Evolutionary conservation across 805 yeast species (phyloP).

Genomic region (Candida oleophila): DNA sequence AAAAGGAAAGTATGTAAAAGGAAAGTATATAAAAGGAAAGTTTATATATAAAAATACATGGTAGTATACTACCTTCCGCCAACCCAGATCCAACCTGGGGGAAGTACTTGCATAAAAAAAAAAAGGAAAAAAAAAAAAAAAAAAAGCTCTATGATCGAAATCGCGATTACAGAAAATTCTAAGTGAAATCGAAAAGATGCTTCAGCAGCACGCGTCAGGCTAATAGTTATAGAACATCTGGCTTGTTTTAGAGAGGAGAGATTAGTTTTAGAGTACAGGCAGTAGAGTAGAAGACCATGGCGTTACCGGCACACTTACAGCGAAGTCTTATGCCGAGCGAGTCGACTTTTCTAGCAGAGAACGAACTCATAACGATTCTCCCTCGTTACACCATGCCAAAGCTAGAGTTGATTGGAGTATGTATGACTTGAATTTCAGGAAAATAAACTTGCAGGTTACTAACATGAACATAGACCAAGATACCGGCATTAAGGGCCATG

Average conservation of each 20-base stretch:
- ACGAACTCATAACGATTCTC: conserved; percentile 67
- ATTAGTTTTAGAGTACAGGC: too few relatives aligned
- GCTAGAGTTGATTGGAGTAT: conserved; percentile 62
- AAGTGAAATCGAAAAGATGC: too few relatives aligned
- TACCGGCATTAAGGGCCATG: conserved; percentile 66
- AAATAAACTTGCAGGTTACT: conserved; percentile 5
- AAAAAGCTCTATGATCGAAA: too few relatives aligned
- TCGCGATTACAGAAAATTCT: too few relatives aligned
- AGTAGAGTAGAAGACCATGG: conserved; percentile 41
- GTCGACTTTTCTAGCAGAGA: conserved; percentile 81
- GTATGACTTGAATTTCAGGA: conserved; percentile 16
- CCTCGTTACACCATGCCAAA: conserved; percentile 73
- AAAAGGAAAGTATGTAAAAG: not conserved
- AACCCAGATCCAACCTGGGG: too few relatives aligned
- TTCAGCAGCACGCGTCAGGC: not conserved
- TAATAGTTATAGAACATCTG: not conserved
- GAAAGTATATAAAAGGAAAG: not conserved
- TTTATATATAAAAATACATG: not conserved
- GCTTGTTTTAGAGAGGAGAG: not conserved
- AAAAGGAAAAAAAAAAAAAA: too few relatives aligned
- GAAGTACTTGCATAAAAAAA: too few relatives aligned
- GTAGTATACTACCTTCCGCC: too few relatives aligned
- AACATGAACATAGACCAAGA: conserved; percentile 33
- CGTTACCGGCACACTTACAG: conserved; percentile 56
- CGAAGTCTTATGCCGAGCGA: conserved; percentile 71